Evolutionary conservation across 768 basidiomycete species (phyloP), one percentile per base, ranked within the genome.

Genomic region (Gloeopeniophorella convolvens): DNA sequence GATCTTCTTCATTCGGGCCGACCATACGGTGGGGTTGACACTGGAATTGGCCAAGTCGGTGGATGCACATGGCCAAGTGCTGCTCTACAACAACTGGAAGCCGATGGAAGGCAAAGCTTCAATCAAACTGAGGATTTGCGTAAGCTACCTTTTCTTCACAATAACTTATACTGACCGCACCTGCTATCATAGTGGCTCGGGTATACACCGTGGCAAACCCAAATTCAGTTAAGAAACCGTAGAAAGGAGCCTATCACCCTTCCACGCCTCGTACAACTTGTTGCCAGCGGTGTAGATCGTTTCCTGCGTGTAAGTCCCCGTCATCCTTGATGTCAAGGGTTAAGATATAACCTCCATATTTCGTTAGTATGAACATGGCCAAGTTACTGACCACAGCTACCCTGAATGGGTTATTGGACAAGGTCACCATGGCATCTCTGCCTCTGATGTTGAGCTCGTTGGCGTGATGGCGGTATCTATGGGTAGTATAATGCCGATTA

Each of bases 401-500:
- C 42, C 36, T 1, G 28, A 43, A 5, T 54, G 52, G 52, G 39
- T 9, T 30, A 54, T 54, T 12, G 52, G 52, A 4, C 30, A 43
- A 15, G 34, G 34, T 15, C 52, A 45, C 6, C 23, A 37, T 30
- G 35, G 31, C 10, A 27, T 54, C 12, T 54, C 52, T n/a, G 41
- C 52, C 12, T 18, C 36, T 9, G 42, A 30, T 23, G 18, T 54
- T n/a, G 31, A 48, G 27, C 46, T 54, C 5, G 52, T 54, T 32
- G 52, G 52, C 6, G 46, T 54, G 8, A 47, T 54, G 8, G 52
- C 52, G 10, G 52, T 36, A 1, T 54, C 52, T 10, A 28, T 36
- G 0, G 52, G 52, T 1, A 54, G 52, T 33, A 54, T 54, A 24
- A 54, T 54, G 52, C 52, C 52, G 10, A 48, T 54, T 6, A 39